Evolutionary conservation across 148 eudicot species (phyloP), one percentile per base, ranked within the genome.

Genomic region (Chenopodium formosanum): DNA sequence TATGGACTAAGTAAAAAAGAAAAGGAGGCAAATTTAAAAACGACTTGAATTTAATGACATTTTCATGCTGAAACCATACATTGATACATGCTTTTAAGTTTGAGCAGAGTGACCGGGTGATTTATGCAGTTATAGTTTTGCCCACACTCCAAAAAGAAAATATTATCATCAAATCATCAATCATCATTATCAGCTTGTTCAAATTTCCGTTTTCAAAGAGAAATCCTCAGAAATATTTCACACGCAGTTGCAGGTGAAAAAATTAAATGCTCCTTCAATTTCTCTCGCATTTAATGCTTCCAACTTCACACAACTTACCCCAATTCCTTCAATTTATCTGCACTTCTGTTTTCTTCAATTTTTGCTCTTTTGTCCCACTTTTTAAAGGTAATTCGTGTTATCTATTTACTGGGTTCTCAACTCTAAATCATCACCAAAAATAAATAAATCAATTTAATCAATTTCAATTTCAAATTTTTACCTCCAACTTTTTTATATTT

Each of bases 221-320:
- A 73, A 78, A 68, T 74, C 75, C 65, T 29, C 75, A 68, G 23
- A 31, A 56, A 4, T 3, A 12, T 56, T 13, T 56, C 62, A 16
- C 17, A 73, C 76, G 9, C 76, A 73, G 44, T 73, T 73, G 46
- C 82, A 80, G 83, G 73, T 46, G 77, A 84, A 76, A 83, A 83
- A 4, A 73, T 68, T 90, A 56, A 85, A 70, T 86, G 81, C 81
- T 31, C 40, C 25, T 56, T 27, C 19, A 12, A 4, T 13, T 56
- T 17, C 19, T 56, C 48, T 52, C 58, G 74, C 89, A 90, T 89
- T 91, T 78, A 91, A 87, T 91, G 91, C 86, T 79, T 84, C 82
- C 94, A 90, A 91, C 94, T 72, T 81, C 92, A 46, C 86, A 65
- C 76, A 82, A 37, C 72, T 77, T 84, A 80, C 70, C 75, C 80